These are phyloP conservation scores for Saccharomycopsis oosterbeekiorum DNA, from an alignment of 805 yeast species.

Conservation along the genomic window DNA sequence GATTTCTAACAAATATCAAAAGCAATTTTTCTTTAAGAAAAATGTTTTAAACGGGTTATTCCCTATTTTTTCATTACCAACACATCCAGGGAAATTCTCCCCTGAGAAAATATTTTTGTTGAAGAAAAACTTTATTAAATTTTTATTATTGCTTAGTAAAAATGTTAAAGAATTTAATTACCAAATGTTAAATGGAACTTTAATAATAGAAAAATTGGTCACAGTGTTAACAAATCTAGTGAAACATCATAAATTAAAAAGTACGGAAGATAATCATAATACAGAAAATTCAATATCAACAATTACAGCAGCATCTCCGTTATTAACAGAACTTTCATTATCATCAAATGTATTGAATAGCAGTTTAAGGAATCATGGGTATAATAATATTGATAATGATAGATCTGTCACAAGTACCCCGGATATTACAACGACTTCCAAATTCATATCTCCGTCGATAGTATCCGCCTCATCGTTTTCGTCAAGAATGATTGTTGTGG, in stretches of 20 bases:
- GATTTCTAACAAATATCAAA: conserved; percentile 11
- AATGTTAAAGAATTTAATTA: conserved; percentile 13
- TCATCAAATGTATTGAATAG: background rate
- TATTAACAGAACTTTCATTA: background rate
- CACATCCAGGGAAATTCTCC: background rate
- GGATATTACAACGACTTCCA: background rate
- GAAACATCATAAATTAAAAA: background rate
- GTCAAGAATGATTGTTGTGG: background rate
- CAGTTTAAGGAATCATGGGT: background rate
- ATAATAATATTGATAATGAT: background rate
- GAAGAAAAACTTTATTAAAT: conserved; percentile 13
- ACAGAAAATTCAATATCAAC: background rate
- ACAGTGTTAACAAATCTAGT: background rate
- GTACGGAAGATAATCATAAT: background rate
- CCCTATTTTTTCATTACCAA: conserved; percentile 3
- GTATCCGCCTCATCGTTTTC: background rate
- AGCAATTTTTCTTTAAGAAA: conserved; percentile 7
- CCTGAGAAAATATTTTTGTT: conserved; percentile 1
- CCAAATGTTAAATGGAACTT: conserved; percentile 3
- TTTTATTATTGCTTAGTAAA: conserved; percentile 14
- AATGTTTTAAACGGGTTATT: conserved; percentile 9
- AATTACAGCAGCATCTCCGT: background rate
- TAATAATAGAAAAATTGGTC: background rate
- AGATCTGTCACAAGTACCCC: background rate
- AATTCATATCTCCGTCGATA: background rate